These are phyloP conservation scores for Colletotrichum coccodes DNA, from an alignment of 2,329 filamentous ascomycete species.

Conservation along the genomic window DNA sequence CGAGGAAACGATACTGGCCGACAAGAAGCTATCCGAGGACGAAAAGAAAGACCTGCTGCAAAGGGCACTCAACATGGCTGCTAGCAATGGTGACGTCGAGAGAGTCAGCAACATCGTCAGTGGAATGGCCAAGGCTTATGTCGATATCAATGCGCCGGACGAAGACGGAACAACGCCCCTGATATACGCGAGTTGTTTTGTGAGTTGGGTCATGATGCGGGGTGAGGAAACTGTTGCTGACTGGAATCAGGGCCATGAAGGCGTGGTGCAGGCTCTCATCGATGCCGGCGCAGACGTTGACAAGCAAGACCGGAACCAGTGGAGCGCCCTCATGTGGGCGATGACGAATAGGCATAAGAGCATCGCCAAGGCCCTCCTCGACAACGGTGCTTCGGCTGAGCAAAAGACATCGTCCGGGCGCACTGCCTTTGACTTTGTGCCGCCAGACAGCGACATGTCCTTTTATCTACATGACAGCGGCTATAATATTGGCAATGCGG, in stretches of 20 bases:
- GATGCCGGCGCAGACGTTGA: constrained; percentile 90
- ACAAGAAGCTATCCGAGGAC: constrained; percentile 76
- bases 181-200: constrained; percentile 98
- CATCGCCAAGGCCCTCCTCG: constrained; percentile 91
- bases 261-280: constrained; percentile 85
- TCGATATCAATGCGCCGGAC: constrained; percentile 89
- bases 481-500: constrained; percentile 85
- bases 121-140: constrained; percentile 77
- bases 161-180: constrained; percentile 96
- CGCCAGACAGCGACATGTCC: constrained; percentile 95
- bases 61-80: constrained; percentile 91
- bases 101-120: constrained; percentile 80
- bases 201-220: constrained; percentile 54
- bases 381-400: constrained; percentile 94
- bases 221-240: constrained; percentile 2
- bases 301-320: constrained; percentile 93
- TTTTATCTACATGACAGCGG: constrained; percentile 95
- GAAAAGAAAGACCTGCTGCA: constrained; percentile 88
- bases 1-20: constrained; percentile 81
- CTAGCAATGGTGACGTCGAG: constrained; percentile 92
- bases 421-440: constrained; percentile 95
- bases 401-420: constrained; percentile 94
- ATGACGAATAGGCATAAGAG: constrained; percentile 98
- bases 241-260: constrained; percentile 78
- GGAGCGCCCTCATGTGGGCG: constrained; percentile 99